Evolutionary conservation across 225 moss, liverwort and hornwort genomes (phyloP), one percentile per base, ranked within the genome.

Genomic region (Ulota crispa): DNA sequence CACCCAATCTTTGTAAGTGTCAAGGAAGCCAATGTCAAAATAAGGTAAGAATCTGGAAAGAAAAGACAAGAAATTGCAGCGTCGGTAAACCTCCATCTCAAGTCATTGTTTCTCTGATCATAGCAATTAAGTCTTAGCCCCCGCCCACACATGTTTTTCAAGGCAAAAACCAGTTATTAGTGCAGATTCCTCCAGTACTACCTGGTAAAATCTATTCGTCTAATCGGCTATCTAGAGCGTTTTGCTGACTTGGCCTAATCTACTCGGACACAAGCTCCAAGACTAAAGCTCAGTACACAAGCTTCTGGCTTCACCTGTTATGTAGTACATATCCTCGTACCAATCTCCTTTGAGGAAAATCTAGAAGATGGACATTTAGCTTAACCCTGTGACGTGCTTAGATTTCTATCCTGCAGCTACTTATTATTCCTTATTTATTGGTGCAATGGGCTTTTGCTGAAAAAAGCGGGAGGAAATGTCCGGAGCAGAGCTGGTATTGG

Each of bases 71-170:
- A 14, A 45, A 13, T 14, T 45, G 12, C 45, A 45, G 50, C 42
- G 24, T 83, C 78, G 34, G 78, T 55, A 83, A 68, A 41, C 32
- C 72, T 70, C 43, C 65, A 16, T 59, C 30, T 34, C 15, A 54
- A 75, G 80, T 80, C 70, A 53, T 67, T 24, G n/a, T 66, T 67
- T 45, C 68, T 82, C 64, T 50, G 50, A 71, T 75, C 57, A 75
- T 14, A 50, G 64, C 70, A 82, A 63, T 37, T 70, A 7, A 64
- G 70, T 70, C 28, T 64, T 0, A 26, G 23, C 63, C 57, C 45
- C 14, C 14, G 14, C 45, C 45, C 14, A 45, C 21, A 75, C 13
- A 64, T 56, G 37, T 27, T 54, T 56, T 11, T 43, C 61, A 5
- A 41, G 16, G 42, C 45, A 54, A 56, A 5, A 41, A 57, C 31